These are phyloP conservation scores for Botrytis porri DNA, from an alignment of 2,329 filamentous ascomycete genomes.

Conservation along the genomic window DNA sequence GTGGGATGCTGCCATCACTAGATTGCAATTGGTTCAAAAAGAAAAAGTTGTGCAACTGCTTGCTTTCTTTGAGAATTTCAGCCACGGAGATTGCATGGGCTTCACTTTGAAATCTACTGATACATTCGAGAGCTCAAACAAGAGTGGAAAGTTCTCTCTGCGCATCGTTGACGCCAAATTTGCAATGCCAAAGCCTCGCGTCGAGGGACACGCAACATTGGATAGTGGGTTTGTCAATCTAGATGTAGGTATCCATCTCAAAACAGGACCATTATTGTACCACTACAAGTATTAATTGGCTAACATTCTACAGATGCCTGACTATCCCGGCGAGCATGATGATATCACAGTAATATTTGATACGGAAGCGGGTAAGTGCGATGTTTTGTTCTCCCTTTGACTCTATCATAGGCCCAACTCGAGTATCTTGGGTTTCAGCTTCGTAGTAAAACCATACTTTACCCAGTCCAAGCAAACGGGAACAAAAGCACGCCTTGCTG, in stretches of 20 bases:
- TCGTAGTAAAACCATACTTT: neutral
- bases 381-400: neutral
- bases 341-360: slow-evolving; percentile 87
- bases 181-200: slow-evolving; percentile 62
- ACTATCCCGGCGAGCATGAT: slow-evolving; percentile 89
- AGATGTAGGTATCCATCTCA: slow-evolving; percentile 45
- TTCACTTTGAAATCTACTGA: slow-evolving; percentile 84
- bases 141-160: slow-evolving; percentile 65
- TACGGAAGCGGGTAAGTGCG: slow-evolving; percentile 51
- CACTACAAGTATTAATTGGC: neutral
- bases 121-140: slow-evolving; percentile 67
- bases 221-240: slow-evolving; percentile 77
- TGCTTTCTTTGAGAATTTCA: slow-evolving; percentile 86
- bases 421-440: neutral
- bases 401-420: neutral
- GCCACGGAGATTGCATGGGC: slow-evolving; percentile 83
- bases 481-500: no score
- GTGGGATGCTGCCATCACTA: slow-evolving; percentile 78
- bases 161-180: slow-evolving; percentile 90
- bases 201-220: slow-evolving; percentile 49
- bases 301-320: slow-evolving; percentile 53
- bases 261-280: neutral
- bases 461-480: slow-evolving; percentile 16
- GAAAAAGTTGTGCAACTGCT: slow-evolving; percentile 75
- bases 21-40: slow-evolving; percentile 75